phyloP scores from a whole-genome alignment of 2,329 filamentous ascomycete species.

The Eutypella sp. region DNA sequence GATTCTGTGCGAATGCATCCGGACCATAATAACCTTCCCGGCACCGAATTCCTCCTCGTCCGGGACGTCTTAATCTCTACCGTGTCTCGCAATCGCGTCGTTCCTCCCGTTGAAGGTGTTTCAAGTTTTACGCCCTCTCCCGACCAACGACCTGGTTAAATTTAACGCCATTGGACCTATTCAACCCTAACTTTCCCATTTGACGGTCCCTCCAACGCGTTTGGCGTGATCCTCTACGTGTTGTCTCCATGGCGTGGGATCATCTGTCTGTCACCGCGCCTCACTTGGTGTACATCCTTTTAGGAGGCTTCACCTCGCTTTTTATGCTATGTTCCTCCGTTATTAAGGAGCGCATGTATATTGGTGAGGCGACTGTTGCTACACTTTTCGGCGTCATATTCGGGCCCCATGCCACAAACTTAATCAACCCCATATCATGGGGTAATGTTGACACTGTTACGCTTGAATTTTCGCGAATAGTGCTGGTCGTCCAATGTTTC shows the following conservation, averaged over 20 bases:
- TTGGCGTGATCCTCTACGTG: slow-evolving; percentile 5
- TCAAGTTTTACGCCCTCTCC: slow-evolving; percentile 15
- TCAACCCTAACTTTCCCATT: background rate
- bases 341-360: slow-evolving; percentile 98
- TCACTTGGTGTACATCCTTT: slow-evolving; percentile 96
- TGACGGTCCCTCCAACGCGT: slow-evolving; percentile 5
- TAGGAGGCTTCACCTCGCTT: slow-evolving; percentile 93
- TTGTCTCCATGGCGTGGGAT: slow-evolving; percentile 65
- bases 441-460: slow-evolving; percentile 82
- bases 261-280: slow-evolving; percentile 85
- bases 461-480: slow-evolving; percentile 82
- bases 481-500: slow-evolving; percentile 89
- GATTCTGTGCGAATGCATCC: slow-evolving; percentile 28
- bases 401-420: slow-evolving; percentile 74
- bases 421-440: slow-evolving; percentile 74
- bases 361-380: slow-evolving; percentile 94
- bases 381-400: slow-evolving; percentile 86
- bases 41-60: slow-evolving; percentile 19
- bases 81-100: slow-evolving; percentile 12
- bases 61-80: slow-evolving; percentile 18
- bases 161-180: background rate
- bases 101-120: slow-evolving; percentile 13
- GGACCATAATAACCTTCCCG: slow-evolving; percentile 15
- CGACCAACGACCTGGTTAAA: slow-evolving; percentile 21
- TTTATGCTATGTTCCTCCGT: slow-evolving; percentile 98